These are phyloP conservation scores for Aspergillus nomiae DNA, from an alignment of 2,329 filamentous ascomycete species.

Conservation along the genomic window DNA sequence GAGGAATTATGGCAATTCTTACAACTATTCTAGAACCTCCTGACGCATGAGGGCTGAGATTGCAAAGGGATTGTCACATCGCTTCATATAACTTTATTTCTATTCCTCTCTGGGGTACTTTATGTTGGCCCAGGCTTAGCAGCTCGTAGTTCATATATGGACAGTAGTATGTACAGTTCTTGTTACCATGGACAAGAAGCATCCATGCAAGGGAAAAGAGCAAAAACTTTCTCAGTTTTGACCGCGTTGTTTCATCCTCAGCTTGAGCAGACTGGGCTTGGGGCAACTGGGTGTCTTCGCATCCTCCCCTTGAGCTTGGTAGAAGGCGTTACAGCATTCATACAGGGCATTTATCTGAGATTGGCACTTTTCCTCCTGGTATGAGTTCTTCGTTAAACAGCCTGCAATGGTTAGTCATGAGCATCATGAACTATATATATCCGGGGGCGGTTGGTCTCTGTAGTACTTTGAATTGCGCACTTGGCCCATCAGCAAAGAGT, in stretches of 20 bases:
- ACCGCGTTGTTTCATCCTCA: conserved; percentile 81
- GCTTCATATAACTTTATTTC: background rate
- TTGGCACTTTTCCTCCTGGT: conserved; percentile 82
- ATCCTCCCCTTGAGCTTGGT: conserved; percentile 73
- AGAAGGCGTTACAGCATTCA: conserved; percentile 90
- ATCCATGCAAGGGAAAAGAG: background rate
- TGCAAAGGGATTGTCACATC: conserved; percentile 50
- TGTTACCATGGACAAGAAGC: background rate
- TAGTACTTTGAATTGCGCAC: conserved; percentile 87
- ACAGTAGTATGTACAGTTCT: conserved; percentile 10
- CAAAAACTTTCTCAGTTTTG: conserved; percentile 31
- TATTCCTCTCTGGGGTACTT: background rate
- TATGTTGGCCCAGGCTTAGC: background rate
- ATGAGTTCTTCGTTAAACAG: conserved; percentile 81
- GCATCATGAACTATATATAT: background rate
- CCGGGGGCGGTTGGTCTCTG: background rate
- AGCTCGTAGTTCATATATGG: background rate
- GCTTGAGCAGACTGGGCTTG: conserved; percentile 72
- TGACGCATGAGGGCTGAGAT: conserved; percentile 58
- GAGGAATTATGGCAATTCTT: conserved; percentile 71
- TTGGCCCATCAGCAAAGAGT: conserved; percentile 38
- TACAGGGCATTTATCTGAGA: conserved; percentile 80
- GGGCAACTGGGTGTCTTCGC: conserved; percentile 83
- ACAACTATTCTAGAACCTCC: conserved; percentile 66
- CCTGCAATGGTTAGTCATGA: conserved; percentile 51